Conservation (phyloP, 163 green algal genomes). For the Picocystis sp. region DNA sequence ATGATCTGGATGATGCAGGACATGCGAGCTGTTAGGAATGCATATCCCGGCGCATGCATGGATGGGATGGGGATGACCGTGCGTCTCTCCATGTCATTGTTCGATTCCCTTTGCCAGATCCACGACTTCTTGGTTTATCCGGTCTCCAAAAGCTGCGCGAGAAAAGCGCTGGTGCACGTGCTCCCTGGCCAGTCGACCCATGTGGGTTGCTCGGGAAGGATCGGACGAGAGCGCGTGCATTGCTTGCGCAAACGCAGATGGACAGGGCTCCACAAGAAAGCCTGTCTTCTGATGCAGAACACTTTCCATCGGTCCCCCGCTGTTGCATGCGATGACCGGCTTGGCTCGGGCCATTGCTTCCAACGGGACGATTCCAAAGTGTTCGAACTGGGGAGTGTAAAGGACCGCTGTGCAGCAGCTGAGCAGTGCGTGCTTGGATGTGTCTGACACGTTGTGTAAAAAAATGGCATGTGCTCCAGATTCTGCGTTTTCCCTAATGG, state of each 20-base stretch:
- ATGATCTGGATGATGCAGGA: no score
- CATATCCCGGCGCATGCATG: no score
- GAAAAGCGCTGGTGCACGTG: conserved; percentile 6
- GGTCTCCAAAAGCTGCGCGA: conserved; percentile 2
- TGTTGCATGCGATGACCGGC: conserved; percentile 78
- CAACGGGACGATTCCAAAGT: conserved; percentile 96
- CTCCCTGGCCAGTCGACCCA: neutral
- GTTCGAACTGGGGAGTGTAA: conserved; percentile 80
- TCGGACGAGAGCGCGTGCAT: conserved; percentile 1
- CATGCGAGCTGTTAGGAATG: no score
- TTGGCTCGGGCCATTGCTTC: conserved; percentile 73
- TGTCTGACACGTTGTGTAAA: conserved; percentile 59
- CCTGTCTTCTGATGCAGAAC: conserved; percentile 48
- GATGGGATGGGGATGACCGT: no score
- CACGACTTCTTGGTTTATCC: no score
- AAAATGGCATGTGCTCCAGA: conserved; percentile 29
- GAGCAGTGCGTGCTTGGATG: conserved; percentile 35
- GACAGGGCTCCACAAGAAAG: conserved; percentile 38
- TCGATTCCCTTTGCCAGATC: no score
- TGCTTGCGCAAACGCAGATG: conserved; percentile 1
- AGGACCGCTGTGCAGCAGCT: conserved; percentile 41
- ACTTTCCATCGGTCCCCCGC: conserved; percentile 71
- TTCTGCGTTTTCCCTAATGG: conserved; percentile 13
- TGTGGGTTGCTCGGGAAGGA: neutral
- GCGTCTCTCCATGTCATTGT: no score